Evolutionary conservation across 208 protist species (phyloP), one percentile per base, ranked within the genome.

Genomic region (Crithidia acanthocephali): DNA sequence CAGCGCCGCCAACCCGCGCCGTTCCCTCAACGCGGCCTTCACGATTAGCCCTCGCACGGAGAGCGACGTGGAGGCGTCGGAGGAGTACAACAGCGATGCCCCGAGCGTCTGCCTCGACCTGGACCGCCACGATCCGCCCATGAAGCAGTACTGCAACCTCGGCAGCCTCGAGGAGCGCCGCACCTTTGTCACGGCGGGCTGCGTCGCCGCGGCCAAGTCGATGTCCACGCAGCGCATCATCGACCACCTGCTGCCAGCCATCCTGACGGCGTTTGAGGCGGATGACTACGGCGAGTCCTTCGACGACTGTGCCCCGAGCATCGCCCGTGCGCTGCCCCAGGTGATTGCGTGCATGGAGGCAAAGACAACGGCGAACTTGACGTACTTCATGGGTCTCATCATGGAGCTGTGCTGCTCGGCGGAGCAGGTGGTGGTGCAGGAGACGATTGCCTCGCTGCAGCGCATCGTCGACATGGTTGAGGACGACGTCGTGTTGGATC

Each of bases 311-410:
- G 70, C 74, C n/a, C 75, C 65, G 30, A 52, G 76, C 45, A 87
- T 92, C 48, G 84, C 83, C 22, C 47, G 63, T 9, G 63, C 82
- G 28, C 68, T 94, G 56, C 86, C 89, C 40, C 65, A 80, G 28
- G 69, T 94, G 10, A 61, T 94, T n/a, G 65, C 67, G 28, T 72
- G 72, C 56, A 76, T 85, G 56, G 71, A 76, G 4, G 61, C 52
- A 7, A 63, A 70, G 35, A 69, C 68, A 6, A 80, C 79, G 22
- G 69, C 78, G 44, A 72, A 79, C 37, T 73, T 93, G 57, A 71
- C 74, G 8, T 79, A 85, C 76, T 88, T 93, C 74, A 79, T 91
- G 62, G 85, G 85, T 10, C 83, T 93, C 67, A 88, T 93, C 71
- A 89, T 91, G 85, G 73, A 81, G 67, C 73, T 93, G 28, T 83